phyloP scores from a whole-genome alignment of 2,329 filamentous ascomycete species.

The Paramyrothecium roridum region DNA sequence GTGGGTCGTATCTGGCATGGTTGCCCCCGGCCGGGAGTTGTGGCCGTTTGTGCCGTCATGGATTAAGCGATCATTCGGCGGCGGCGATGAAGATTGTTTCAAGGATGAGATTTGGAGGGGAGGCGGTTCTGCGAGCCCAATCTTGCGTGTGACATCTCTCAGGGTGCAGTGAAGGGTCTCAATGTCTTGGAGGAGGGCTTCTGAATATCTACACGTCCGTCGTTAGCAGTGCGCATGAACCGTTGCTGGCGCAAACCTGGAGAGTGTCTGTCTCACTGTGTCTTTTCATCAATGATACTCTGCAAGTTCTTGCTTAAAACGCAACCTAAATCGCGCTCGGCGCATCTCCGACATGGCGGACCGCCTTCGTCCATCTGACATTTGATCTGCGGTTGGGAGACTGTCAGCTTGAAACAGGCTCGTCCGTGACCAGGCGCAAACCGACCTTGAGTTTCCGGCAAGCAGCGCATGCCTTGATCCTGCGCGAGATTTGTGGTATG shows the following conservation, averaged over 20 bases:
- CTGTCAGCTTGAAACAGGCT: too few species aligned
- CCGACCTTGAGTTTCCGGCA: conserved; percentile 37
- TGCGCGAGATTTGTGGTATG: conserved; percentile 31
- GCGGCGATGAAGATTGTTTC: conserved; percentile 12
- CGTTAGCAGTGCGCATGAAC: background rate
- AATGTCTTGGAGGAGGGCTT: conserved; percentile 17
- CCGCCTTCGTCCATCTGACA: conserved; percentile 37
- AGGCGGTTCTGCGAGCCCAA: conserved; percentile 18
- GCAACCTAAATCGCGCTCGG: conserved; percentile 31
- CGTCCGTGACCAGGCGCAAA: background rate
- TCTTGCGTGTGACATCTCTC: conserved; percentile 18
- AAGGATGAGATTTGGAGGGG: conserved; percentile 16
- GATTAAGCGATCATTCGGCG: background rate
- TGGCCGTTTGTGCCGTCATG: background rate
- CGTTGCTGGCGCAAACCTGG: background rate
- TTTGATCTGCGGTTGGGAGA: conserved; percentile 27
- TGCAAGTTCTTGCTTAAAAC: conserved; percentile 38
- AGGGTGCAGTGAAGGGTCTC: conserved; percentile 20
- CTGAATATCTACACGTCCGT: conserved; percentile 4
- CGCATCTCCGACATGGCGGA: conserved; percentile 33
- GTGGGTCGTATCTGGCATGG: conserved; percentile 13
- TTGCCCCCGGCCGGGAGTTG: conserved; percentile 4
- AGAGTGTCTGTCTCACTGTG: conserved; percentile 26
- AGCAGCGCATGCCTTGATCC: conserved; percentile 37
- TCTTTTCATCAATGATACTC: conserved; percentile 37